Percentiles rank a stretch among this genome's conserved stretches.
phyloP scores from a whole-genome alignment of 768 basidiomycete species.

The Termitomyces sp. region DNA sequence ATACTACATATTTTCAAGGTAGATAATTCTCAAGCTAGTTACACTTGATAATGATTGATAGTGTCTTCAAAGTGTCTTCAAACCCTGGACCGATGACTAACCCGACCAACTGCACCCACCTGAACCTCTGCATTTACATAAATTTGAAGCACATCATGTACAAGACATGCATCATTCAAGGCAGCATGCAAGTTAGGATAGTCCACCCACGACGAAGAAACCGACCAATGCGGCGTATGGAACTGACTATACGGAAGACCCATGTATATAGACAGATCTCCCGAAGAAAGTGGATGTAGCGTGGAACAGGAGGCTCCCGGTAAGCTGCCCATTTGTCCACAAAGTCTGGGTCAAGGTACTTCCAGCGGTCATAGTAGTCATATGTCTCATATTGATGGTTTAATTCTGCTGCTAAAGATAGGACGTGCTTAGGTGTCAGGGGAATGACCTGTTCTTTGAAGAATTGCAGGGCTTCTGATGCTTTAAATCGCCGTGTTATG shows the following conservation, averaged over 20 bases:
- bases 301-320: constrained; percentile 15
- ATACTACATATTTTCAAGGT: too few relatives aligned
- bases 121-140: too few relatives aligned
- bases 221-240: neutral
- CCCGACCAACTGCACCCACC: too few relatives aligned
- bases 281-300: neutral
- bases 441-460: neutral
- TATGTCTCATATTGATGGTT: neutral
- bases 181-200: neutral
- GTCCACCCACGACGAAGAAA: neutral
- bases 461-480: too few relatives aligned
- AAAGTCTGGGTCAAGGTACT: constrained; percentile 16
- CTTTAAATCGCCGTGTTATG: too few relatives aligned
- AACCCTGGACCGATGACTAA: too few relatives aligned
- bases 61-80: too few relatives aligned
- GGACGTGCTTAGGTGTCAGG: neutral
- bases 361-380: neutral
- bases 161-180: neutral
- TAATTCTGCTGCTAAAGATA: neutral
- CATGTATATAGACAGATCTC: neutral
- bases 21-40: too few relatives aligned
- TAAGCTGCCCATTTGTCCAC: constrained; percentile 18
- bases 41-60: too few relatives aligned
- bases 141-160: neutral
- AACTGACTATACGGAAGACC: neutral